phyloP scores from a whole-genome alignment of 306 rosid species.

The Carpinus fangiana region DNA sequence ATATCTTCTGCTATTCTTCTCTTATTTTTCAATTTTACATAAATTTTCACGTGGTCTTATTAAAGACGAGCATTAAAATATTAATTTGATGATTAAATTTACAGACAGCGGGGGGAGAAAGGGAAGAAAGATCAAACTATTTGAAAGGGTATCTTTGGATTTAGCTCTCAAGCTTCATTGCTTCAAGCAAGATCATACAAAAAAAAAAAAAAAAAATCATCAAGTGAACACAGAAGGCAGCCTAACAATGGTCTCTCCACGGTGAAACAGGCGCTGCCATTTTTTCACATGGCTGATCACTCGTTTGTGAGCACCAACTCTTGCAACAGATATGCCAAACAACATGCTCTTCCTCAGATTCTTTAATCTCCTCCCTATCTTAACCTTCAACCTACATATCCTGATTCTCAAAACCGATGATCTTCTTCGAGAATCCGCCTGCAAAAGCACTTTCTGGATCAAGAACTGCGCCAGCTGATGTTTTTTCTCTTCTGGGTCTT shows the following conservation, averaged over 20 bases:
- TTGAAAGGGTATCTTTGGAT: neutral
- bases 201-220: neutral
- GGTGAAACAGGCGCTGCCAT: constrained; percentile 51
- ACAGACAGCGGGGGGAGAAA: neutral
- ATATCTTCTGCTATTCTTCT: no score
- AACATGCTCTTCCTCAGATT: constrained; percentile 60
- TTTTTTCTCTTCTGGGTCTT: constrained; percentile 63
- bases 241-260: constrained; percentile 34
- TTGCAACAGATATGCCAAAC: constrained; percentile 40
- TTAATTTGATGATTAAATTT: no score
- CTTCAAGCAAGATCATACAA: neutral
- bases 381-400: constrained; percentile 66
- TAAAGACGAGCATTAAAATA: no score
- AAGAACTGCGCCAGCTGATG: constrained; percentile 78
- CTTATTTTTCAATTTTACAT: no score
- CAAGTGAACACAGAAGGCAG: constrained; percentile 50
- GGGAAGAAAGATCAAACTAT: neutral
- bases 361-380: constrained; percentile 71
- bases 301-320: constrained; percentile 47
- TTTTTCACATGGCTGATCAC: constrained; percentile 49
- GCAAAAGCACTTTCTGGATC: constrained; percentile 64
- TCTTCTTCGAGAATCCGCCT: constrained; percentile 47
- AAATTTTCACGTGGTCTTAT: no score
- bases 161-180: neutral
- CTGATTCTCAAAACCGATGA: constrained; percentile 54